phyloP scores from a whole-genome alignment of 495 filamentous ascomycete species.

The Xylaria palmicola region DNA sequence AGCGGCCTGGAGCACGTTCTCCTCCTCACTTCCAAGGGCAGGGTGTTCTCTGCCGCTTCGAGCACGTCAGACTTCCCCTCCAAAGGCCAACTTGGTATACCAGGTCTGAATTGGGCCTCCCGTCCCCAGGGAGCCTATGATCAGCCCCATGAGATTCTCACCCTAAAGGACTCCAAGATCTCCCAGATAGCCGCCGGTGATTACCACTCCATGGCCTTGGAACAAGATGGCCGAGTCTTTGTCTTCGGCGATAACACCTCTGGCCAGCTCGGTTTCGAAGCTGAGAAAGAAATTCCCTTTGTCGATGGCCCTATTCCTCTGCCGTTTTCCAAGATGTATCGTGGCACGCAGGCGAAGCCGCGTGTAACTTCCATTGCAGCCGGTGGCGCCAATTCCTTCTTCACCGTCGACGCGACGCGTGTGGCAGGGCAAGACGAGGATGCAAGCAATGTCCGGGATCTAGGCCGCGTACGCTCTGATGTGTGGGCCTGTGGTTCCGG shows the following conservation, averaged over 20 bases:
- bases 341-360: conserved; percentile 55
- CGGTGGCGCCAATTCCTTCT: conserved; percentile 82
- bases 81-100: conserved; percentile 82
- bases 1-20: conserved; percentile 83
- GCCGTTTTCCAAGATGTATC: conserved; percentile 68
- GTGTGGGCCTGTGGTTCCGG: conserved; percentile 85
- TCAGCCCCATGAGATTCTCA: conserved; percentile 63
- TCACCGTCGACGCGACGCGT: conserved; percentile 75
- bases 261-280: conserved; percentile 82
- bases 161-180: conserved; percentile 57
- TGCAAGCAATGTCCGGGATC: conserved; percentile 21
- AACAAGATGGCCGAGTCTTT: conserved; percentile 74
- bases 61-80: conserved; percentile 75
- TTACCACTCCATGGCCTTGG: conserved; percentile 77
- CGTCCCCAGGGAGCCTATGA: conserved; percentile 78
- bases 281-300: conserved; percentile 55
- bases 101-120: conserved; percentile 75
- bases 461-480: conserved; percentile 62
- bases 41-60: conserved; percentile 81
- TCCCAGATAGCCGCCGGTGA: conserved; percentile 78
- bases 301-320: conserved; percentile 69
- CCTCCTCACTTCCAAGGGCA: conserved; percentile 79
- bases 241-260: conserved; percentile 86
- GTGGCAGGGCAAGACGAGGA: conserved; percentile 46
- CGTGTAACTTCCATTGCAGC: conserved; percentile 73